Conservation (phyloP, 2,329 filamentous ascomycete species). For the Pseudogymnoascus sp. region DNA sequence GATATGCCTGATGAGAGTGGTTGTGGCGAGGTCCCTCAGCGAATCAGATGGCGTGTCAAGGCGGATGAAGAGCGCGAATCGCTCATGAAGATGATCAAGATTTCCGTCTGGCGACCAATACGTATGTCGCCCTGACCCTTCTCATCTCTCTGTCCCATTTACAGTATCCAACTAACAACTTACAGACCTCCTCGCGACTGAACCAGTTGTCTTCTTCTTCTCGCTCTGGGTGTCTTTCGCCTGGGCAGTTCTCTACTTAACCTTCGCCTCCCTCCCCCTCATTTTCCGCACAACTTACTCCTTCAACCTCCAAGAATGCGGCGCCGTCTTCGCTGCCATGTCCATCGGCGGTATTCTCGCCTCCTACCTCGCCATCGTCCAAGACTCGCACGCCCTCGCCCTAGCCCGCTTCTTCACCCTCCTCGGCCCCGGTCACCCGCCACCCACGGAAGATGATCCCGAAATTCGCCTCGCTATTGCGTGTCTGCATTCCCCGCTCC, state of each 20-base stretch:
- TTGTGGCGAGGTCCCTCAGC: neutral
- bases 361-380: constrained; percentile 62
- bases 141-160: neutral
- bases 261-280: constrained; percentile 72
- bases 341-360: constrained; percentile 59
- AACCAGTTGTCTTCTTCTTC: constrained; percentile 79
- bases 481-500: constrained; percentile 66
- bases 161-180: neutral
- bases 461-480: constrained; percentile 79
- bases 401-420: constrained; percentile 40
- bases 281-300: constrained; percentile 63
- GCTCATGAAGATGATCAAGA: constrained; percentile 60
- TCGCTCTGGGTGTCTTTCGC: constrained; percentile 84
- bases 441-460: constrained; percentile 46
- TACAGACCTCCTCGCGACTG: constrained; percentile 58
- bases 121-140: constrained; percentile 33
- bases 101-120: constrained; percentile 73
- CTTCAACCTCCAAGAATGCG: constrained; percentile 62
- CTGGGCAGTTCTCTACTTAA: constrained; percentile 84
- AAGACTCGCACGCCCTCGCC: constrained; percentile 50
- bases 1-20: constrained; percentile 33
- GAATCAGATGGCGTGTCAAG: constrained; percentile 70
- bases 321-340: constrained; percentile 69
- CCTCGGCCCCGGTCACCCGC: constrained; percentile 30
- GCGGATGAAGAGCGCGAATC: constrained; percentile 70